Percentiles rank a stretch among this genome's conserved stretches.
Conservation (phyloP, 108 stramenopile genomes). For the Cyclotella choctawhatcheeana region DNA sequence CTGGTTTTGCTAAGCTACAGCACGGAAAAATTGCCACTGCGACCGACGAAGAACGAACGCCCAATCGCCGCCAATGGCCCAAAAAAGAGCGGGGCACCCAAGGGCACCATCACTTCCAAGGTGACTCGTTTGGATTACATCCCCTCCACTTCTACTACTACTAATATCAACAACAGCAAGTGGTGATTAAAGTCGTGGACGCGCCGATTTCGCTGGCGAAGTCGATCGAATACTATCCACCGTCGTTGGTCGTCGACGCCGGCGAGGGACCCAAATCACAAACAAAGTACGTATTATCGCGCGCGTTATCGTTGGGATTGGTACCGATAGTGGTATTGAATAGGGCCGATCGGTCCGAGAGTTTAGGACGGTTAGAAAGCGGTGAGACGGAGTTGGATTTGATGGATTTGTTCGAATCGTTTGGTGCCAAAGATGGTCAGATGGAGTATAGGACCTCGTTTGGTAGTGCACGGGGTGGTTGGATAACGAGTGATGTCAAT, state of each 20-base stretch:
- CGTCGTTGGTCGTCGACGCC: conserved; percentile 90
- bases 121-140: conserved; percentile 85
- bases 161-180: conserved; percentile 30
- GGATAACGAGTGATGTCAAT: conserved; percentile 16
- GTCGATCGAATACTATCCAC: conserved; percentile 92
- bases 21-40: no score
- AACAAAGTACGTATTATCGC: conserved; percentile 94
- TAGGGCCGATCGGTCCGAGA: conserved; percentile 93
- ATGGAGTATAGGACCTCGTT: conserved; percentile 94
- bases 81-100: conserved; percentile 96
- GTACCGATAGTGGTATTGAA: conserved; percentile 95
- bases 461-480: conserved; percentile 80
- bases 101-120: conserved; percentile 96
- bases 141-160: no score
- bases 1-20: no score
- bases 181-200: conserved; percentile 88
- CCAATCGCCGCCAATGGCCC: no score
- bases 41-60: no score
- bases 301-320: conserved; percentile 85
- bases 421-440: conserved; percentile 83
- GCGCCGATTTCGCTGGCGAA: conserved; percentile 97
- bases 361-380: conserved; percentile 72
- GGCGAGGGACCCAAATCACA: conserved; percentile 96
- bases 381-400: conserved; percentile 76
- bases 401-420: conserved; percentile 9